A percentile compares a stretch with the other conserved stretches of the same genome.
Conservation (phyloP, 2,329 filamentous ascomycete species). For the Didymella sp. region DNA sequence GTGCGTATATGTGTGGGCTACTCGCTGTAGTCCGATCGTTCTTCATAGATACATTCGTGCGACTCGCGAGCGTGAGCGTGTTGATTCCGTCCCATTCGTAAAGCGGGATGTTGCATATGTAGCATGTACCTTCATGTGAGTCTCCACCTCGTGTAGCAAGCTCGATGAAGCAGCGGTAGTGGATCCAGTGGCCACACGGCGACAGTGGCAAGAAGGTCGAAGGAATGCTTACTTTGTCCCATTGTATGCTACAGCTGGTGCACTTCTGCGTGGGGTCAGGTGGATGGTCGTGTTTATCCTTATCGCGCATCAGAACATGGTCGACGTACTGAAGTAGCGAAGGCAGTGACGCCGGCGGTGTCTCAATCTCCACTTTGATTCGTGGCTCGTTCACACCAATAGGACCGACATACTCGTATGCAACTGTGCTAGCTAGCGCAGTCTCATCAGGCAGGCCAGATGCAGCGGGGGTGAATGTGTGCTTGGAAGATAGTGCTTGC, state of each 20-base stretch:
- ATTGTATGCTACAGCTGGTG: constrained; percentile 18
- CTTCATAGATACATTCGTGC: constrained; percentile 22
- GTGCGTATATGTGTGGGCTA: not conserved
- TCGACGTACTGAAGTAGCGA: constrained; percentile 35
- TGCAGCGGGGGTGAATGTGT: too few species aligned
- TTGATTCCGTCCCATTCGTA: constrained; percentile 34
- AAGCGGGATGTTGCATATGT: constrained; percentile 22
- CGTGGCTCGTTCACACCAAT: not conserved
- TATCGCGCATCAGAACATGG: constrained; percentile 22
- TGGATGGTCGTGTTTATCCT: constrained; percentile 19
- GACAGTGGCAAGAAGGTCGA: constrained; percentile 29
- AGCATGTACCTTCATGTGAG: constrained; percentile 19
- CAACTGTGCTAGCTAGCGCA: not conserved
- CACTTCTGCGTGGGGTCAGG: constrained; percentile 11
- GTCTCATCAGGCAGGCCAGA: not conserved
- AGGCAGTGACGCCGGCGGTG: constrained; percentile 5
- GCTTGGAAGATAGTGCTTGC: not conserved
- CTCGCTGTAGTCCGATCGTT: not conserved
- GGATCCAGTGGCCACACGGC: constrained; percentile 36
- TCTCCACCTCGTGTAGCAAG: not conserved
- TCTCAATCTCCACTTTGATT: not conserved
- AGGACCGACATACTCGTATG: not conserved
- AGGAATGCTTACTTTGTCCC: constrained; percentile 7
- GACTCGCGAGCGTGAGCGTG: constrained; percentile 29
- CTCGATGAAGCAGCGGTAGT: constrained; percentile 35